A percentile compares a stretch with the other conserved stretches of the same genome.
These are phyloP conservation scores for Talaromyces sp. DNA, from an alignment of 2,329 filamentous ascomycete genomes.

Conservation along the genomic window DNA sequence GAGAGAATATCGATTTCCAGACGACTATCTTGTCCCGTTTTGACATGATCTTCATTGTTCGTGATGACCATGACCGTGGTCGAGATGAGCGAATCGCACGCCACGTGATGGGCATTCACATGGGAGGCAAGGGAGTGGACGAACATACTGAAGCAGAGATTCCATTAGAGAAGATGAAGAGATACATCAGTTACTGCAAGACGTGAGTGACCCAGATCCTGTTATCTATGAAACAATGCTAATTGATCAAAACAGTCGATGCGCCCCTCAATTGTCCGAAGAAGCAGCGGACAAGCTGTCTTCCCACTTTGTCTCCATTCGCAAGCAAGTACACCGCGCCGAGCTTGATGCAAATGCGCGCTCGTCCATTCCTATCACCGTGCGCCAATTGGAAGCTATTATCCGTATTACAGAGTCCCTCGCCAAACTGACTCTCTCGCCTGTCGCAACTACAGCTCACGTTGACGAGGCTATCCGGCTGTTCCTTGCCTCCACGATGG, in stretches of 20 bases:
- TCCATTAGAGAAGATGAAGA: constrained; percentile 91
- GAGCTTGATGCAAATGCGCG: constrained; percentile 87
- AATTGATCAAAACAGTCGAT: constrained; percentile 59
- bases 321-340: constrained; percentile 85
- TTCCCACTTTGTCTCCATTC: constrained; percentile 94
- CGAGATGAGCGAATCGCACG: constrained; percentile 91
- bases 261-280: constrained; percentile 82
- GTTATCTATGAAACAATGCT: neutral
- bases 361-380: constrained; percentile 93
- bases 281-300: constrained; percentile 94
- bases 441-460: constrained; percentile 82
- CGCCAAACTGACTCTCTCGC: constrained; percentile 81
- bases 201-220: constrained; percentile 56
- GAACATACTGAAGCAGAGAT: constrained; percentile 85
- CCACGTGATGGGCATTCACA: constrained; percentile 96
- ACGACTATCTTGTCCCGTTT: constrained; percentile 97
- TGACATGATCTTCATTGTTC: constrained; percentile 99
- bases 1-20: constrained; percentile 99
- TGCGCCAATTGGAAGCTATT: constrained; percentile 94
- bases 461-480: constrained; percentile 96
- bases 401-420: constrained; percentile 95
- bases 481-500: constrained; percentile 96
- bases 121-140: constrained; percentile 79
- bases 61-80: constrained; percentile 83
- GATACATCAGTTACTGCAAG: constrained; percentile 96